These are phyloP conservation scores for Flaveria trinervia DNA, from an alignment of 129 eudicot species.

Conservation along the genomic window DNA sequence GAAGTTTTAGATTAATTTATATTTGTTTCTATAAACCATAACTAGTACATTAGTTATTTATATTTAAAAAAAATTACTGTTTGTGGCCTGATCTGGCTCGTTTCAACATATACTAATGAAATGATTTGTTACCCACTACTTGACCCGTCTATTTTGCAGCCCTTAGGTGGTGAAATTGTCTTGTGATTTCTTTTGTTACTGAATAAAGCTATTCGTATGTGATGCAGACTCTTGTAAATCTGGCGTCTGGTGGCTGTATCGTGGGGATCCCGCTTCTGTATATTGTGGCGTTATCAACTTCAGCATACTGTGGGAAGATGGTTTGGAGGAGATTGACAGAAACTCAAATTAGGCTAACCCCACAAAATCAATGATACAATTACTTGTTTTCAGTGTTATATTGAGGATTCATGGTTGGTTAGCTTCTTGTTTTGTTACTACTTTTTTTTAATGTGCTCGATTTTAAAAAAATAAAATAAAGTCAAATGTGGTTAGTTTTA, in stretches of 20 bases:
- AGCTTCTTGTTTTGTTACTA: not conserved
- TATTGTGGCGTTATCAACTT: slow-evolving; percentile 53
- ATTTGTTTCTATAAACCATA: not conserved
- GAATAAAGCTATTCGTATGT: not conserved
- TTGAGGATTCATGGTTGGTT: slow-evolving; percentile 14
- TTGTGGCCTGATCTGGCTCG: not conserved
- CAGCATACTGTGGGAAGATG: slow-evolving; percentile 78
- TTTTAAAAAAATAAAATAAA: no score
- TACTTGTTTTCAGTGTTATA: slow-evolving; percentile 8
- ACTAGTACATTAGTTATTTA: not conserved
- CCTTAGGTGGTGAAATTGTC: not conserved
- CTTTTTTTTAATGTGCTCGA: no score
- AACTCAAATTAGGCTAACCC: slow-evolving; percentile 43
- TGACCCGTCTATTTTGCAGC: no score
- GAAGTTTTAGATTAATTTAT: not conserved
- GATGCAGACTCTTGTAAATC: slow-evolving; percentile 75
- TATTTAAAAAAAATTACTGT: not conserved
- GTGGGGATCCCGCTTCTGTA: slow-evolving; percentile 78
- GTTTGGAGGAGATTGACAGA: slow-evolving; percentile 79
- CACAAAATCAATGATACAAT: slow-evolving; percentile 22
- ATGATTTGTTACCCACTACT: not conserved
- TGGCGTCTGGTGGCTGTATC: slow-evolving; percentile 75
- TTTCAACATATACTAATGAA: not conserved
- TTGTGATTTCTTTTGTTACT: not conserved
- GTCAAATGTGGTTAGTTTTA: no score